phyloP scores from a whole-genome alignment of 495 filamentous ascomycete genomes.

The Beverwykella pulmonaria region DNA sequence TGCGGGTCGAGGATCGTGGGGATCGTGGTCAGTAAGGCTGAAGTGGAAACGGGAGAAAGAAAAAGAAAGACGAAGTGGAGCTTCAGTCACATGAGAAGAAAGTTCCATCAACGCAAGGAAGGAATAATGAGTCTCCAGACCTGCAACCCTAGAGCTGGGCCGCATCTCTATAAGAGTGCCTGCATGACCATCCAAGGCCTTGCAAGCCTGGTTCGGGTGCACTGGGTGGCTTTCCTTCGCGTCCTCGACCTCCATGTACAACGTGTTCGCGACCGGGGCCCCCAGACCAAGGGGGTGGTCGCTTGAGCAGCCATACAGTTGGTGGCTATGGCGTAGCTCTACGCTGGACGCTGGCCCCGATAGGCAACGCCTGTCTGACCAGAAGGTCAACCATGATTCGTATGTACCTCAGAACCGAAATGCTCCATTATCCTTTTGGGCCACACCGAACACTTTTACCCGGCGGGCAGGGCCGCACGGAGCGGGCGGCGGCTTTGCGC shows the following conservation, averaged over 20 bases:
- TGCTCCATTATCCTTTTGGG: slow-evolving; percentile 5
- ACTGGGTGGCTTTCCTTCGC: slow-evolving; percentile 15
- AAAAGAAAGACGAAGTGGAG: background rate
- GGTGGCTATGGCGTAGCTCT: slow-evolving; percentile 15
- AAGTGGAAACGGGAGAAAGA: slow-evolving; percentile 4
- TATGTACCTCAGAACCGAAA: background rate
- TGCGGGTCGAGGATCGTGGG: slow-evolving; percentile 1
- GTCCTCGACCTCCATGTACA: slow-evolving; percentile 5
- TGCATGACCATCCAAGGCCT: slow-evolving; percentile 19
- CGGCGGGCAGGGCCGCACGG: slow-evolving; percentile 34
- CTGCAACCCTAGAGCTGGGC: slow-evolving; percentile 19
- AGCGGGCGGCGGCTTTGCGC: slow-evolving; percentile 8
- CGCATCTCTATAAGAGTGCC: slow-evolving; percentile 25
- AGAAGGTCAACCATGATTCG: slow-evolving; percentile 16
- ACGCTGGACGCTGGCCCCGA: background rate
- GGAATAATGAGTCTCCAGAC: background rate
- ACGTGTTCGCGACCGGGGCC: slow-evolving; percentile 15
- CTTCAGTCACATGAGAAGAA: background rate
- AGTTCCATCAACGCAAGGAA: background rate
- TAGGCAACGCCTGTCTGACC: background rate
- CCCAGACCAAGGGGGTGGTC: slow-evolving; percentile 5
- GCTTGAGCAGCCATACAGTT: slow-evolving; percentile 12
- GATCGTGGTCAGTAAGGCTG: slow-evolving; percentile 2
- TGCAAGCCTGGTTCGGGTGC: slow-evolving; percentile 6
- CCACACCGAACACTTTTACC: slow-evolving; percentile 26